Conservation (phyloP, 148 eudicot genomes). For the Silene uniflora region DNA sequence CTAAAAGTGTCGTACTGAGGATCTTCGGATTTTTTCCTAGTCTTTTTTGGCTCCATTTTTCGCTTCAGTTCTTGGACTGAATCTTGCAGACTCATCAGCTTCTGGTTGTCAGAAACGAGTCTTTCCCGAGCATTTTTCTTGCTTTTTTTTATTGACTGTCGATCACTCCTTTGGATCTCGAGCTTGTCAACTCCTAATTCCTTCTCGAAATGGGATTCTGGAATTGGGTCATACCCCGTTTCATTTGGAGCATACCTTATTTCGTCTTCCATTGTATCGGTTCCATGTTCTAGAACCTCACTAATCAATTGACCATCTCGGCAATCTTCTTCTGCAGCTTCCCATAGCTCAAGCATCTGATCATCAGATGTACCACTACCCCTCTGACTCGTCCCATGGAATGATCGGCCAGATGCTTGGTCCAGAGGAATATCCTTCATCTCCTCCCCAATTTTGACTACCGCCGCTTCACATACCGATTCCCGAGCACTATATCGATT, state of each 20-base stretch:
- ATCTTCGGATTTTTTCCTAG: conserved; percentile 37
- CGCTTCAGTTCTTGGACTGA: conserved; percentile 57
- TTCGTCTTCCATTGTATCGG: conserved; percentile 29
- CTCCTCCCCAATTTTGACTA: conserved; percentile 36
- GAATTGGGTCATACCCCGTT: conserved; percentile 28
- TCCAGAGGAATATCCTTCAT: conserved; percentile 95
- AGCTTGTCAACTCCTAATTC: conserved; percentile 71
- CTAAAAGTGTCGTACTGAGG: conserved; percentile 49
- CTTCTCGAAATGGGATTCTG: conserved; percentile 54
- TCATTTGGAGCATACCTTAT: conserved; percentile 28
- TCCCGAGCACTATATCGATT: conserved; percentile 26
- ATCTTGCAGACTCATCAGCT: conserved; percentile 43
- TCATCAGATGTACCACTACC: conserved; percentile 45
- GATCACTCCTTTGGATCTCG: conserved; percentile 31
- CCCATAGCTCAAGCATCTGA: conserved; percentile 83
- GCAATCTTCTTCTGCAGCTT: conserved; percentile 46
- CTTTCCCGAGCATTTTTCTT: conserved; percentile 49
- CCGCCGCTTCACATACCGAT: conserved; percentile 38
- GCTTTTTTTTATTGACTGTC: conserved; percentile 29
- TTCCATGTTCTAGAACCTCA: conserved; percentile 31
- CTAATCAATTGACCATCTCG: conserved; percentile 25
- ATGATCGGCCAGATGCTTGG: conserved; percentile 51
- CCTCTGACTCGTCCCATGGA: conserved; percentile 36
- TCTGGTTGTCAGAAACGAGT: conserved; percentile 66
- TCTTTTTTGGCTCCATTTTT: conserved; percentile 49